Percentiles rank a stretch among this genome's conserved stretches.
Evolutionary conservation across 1,284 basidiomycete genomes (phyloP).

Genomic region (Ceratobasidium sp.): DNA sequence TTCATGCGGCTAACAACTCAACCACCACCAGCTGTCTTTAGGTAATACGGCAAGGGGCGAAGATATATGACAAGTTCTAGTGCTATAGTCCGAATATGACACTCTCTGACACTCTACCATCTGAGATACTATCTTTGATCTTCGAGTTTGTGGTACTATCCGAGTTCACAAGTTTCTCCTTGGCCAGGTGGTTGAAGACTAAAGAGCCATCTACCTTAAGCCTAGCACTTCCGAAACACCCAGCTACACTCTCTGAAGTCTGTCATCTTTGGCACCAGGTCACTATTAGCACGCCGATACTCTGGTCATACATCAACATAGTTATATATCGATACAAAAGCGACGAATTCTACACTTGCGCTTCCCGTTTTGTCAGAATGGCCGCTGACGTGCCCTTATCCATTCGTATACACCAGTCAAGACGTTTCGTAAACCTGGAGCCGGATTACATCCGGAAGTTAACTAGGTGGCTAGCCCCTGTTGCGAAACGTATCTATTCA

Average conservation of each 20-base stretch:
- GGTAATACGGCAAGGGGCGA: no score
- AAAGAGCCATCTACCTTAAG: no score
- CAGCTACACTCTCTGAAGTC: constrained; percentile 5
- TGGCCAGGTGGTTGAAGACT: no score
- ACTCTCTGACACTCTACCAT: neutral
- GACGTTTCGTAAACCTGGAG: no score
- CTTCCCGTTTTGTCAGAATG: neutral
- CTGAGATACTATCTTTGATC: constrained; percentile 15
- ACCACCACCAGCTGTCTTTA: no score
- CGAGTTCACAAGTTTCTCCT: neutral
- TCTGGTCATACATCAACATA: constrained; percentile 23
- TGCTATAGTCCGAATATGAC: neutral
- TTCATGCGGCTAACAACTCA: no score
- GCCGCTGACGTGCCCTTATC: neutral
- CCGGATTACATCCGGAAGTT: neutral
- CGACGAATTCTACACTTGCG: neutral
- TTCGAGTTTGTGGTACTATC: neutral
- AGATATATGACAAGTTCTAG: neutral
- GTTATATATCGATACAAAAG: neutral
- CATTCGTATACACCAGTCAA: neutral
- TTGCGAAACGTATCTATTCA: no score
- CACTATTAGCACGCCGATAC: neutral
- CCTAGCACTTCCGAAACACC: neutral
- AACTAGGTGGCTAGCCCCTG: neutral
- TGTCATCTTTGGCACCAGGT: constrained; percentile 17